phyloP scores from a whole-genome alignment of 257 asterid species.

The Lithospermum erythrorhizon region DNA sequence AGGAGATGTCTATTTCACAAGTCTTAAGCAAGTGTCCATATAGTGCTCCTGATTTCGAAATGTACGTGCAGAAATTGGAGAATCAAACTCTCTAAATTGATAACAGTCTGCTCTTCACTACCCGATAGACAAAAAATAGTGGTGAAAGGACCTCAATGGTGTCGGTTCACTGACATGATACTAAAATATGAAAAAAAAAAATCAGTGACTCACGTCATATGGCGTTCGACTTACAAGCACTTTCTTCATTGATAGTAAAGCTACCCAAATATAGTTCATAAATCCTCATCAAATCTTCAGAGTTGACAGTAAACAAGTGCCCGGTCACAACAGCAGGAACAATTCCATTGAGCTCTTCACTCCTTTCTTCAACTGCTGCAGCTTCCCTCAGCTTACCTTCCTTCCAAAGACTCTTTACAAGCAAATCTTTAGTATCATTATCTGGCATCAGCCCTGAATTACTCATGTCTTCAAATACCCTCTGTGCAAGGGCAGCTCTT shows the following conservation, averaged over 20 bases:
- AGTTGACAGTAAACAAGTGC: conserved; percentile 55
- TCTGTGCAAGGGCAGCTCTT: conserved; percentile 75
- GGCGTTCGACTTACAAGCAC: background rate
- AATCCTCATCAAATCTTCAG: conserved; percentile 45
- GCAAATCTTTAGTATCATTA: conserved; percentile 45
- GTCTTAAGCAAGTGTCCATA: background rate
- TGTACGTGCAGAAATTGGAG: too few species aligned
- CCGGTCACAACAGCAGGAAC: conserved; percentile 66
- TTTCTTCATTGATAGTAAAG: conserved; percentile 12
- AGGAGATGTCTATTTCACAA: conserved; percentile 23
- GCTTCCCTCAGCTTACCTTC: conserved; percentile 93
- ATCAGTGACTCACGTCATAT: background rate
- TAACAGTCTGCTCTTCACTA: too few species aligned
- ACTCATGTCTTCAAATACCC: conserved; percentile 77
- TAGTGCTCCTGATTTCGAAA: too few species aligned
- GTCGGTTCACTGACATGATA: background rate
- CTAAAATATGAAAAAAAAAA: background rate
- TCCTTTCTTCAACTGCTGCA: conserved; percentile 71
- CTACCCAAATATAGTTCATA: conserved; percentile 43
- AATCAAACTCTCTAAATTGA: too few species aligned
- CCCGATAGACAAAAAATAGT: too few species aligned
- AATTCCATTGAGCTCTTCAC: conserved; percentile 32
- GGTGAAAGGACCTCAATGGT: background rate
- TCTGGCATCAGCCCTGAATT: conserved; percentile 46
- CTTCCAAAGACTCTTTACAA: conserved; percentile 84